Percentiles rank a stretch among this genome's conserved stretches.
Evolutionary conservation across 495 filamentous ascomycete genomes (phyloP).

Genomic region (Aspergillus sparsus): DNA sequence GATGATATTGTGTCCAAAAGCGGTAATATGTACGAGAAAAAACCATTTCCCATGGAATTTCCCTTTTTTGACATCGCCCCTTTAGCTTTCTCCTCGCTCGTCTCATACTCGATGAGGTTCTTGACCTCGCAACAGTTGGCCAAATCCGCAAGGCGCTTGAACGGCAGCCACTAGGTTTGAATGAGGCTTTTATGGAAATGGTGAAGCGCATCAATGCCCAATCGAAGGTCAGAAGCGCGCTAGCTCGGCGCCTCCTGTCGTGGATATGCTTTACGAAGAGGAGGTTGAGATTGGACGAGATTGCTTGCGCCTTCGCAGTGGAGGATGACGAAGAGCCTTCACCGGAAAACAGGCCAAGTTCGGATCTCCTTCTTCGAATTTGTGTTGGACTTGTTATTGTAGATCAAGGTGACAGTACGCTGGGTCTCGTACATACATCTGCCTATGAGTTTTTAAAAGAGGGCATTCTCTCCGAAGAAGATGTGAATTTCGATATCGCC

Average conservation of each 20-base stretch:
- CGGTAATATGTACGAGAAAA: constrained; percentile 10
- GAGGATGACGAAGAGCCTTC: constrained; percentile 13
- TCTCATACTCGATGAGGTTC: constrained; percentile 15
- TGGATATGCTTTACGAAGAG: constrained; percentile 19
- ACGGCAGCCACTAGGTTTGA: neutral
- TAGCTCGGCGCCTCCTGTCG: constrained; percentile 16
- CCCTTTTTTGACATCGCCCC: neutral
- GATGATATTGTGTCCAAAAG: constrained; percentile 7
- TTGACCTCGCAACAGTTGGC: constrained; percentile 8
- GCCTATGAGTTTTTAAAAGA: constrained; percentile 16
- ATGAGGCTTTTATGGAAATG: constrained; percentile 11
- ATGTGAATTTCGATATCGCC: neutral
- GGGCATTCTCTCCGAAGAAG: neutral
- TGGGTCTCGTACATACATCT: constrained; percentile 18
- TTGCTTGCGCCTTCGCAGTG: constrained; percentile 17
- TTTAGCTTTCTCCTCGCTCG: constrained; percentile 11
- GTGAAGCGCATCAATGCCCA: constrained; percentile 15
- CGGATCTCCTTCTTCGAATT: constrained; percentile 15
- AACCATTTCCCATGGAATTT: neutral
- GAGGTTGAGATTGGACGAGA: constrained; percentile 4
- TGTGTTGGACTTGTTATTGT: constrained; percentile 28
- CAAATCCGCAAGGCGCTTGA: constrained; percentile 13
- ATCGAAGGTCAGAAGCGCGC: neutral
- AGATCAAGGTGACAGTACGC: constrained; percentile 8
- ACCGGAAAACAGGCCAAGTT: constrained; percentile 6